phyloP scores from a whole-genome alignment of 2,329 filamentous ascomycete genomes.

The Hortaea werneckii region DNA sequence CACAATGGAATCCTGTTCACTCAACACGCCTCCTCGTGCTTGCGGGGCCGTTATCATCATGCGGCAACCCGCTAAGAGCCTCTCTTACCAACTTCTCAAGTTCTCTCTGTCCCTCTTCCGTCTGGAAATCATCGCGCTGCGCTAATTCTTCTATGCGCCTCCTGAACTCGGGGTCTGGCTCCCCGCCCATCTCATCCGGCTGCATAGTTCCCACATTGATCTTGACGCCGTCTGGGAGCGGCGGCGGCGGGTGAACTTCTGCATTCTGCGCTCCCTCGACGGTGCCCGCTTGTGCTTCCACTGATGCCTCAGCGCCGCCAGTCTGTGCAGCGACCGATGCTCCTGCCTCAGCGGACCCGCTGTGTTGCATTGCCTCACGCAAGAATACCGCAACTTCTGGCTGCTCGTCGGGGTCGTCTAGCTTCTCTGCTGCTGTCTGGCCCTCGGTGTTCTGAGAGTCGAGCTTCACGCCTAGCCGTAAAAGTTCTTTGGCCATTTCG shows the following conservation, averaged over 20 bases:
- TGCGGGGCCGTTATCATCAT: conserved; percentile 39
- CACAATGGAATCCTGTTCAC: too few relatives aligned
- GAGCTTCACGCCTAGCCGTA: conserved; percentile 66
- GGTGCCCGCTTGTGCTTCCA: conserved; percentile 19
- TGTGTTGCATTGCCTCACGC: conserved; percentile 23
- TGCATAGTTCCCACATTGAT: conserved; percentile 67
- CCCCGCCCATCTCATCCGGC: conserved; percentile 46
- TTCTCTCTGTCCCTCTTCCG: conserved; percentile 67
- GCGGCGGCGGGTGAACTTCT: conserved; percentile 40
- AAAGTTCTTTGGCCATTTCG: conserved; percentile 64
- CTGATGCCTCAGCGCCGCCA: conserved; percentile 21
- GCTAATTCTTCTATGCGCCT: conserved; percentile 83
- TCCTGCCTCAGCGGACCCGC: conserved; percentile 4
- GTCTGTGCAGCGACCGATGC: conserved; percentile 1
- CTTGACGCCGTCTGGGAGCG: conserved; percentile 64
- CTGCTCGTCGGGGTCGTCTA: conserved; percentile 68
- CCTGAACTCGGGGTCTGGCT: conserved; percentile 71
- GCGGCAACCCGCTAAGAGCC: conserved; percentile 58
- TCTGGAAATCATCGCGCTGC: conserved; percentile 70
- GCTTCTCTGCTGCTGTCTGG: conserved; percentile 69
- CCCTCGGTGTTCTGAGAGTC: conserved; percentile 61
- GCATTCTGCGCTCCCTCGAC: conserved; percentile 9
- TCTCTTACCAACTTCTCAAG: conserved; percentile 71
- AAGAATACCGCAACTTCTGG: conserved; percentile 68
- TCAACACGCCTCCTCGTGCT: conserved; percentile 19